Evolutionary conservation across 441 rosid species (phyloP).

Genomic region (Isatis lusitanica): DNA sequence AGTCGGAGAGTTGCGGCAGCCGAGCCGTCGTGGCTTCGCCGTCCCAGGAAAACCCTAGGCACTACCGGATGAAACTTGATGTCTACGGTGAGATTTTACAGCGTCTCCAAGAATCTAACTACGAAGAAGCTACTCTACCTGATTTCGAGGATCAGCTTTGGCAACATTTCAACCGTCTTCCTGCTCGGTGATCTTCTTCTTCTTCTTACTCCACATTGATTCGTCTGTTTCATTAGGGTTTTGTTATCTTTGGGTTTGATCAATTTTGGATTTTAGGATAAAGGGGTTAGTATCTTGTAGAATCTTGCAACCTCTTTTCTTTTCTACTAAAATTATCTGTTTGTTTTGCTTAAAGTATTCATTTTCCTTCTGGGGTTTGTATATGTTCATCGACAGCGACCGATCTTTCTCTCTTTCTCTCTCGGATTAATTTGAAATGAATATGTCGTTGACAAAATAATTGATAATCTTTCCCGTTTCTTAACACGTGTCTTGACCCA

Average conservation of each 20-base stretch:
- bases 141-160: constrained; percentile 85
- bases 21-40: constrained; percentile 51
- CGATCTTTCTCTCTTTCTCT: constrained; percentile 3
- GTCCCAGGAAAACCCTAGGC: constrained; percentile 56
- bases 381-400: constrained; percentile 21
- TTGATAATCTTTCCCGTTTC: constrained; percentile 5
- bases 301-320: constrained; percentile 8
- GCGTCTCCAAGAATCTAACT: constrained; percentile 62
- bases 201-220: neutral
- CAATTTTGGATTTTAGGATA: neutral
- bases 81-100: constrained; percentile 69
- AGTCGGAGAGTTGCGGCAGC: constrained; percentile 83
- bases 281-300: constrained; percentile 2
- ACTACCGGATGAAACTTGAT: constrained; percentile 73
- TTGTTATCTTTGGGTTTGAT: neutral
- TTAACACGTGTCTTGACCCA: constrained; percentile 10
- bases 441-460: neutral
- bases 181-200: constrained; percentile 58
- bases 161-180: constrained; percentile 89
- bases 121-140: constrained; percentile 62
- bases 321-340: neutral
- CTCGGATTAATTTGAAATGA: too few species aligned
- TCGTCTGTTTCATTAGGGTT: neutral
- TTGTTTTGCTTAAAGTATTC: neutral
- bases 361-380: neutral